Evolutionary conservation across 495 filamentous ascomycete genomes (phyloP).

Genomic region (Annulohypoxylon moriforme): DNA sequence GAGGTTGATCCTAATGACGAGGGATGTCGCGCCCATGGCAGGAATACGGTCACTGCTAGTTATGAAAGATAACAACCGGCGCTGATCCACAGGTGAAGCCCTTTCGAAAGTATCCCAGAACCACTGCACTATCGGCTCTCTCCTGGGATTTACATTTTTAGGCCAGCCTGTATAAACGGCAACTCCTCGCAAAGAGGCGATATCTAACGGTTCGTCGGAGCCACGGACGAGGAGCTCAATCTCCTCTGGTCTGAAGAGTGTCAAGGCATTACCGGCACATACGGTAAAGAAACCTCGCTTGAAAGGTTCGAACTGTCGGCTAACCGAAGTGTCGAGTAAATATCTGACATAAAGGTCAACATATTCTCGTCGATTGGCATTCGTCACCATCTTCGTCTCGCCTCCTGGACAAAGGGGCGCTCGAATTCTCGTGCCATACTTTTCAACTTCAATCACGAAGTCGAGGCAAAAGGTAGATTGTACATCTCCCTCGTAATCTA

Average conservation of each 20-base stretch:
- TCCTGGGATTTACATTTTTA: constrained; percentile 49
- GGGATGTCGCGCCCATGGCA: constrained; percentile 86
- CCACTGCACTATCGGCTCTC: constrained; percentile 78
- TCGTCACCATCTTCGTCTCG: constrained; percentile 82
- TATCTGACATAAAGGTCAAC: constrained; percentile 88
- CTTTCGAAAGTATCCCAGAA: constrained; percentile 87
- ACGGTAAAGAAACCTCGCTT: constrained; percentile 95
- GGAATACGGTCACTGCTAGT: constrained; percentile 95
- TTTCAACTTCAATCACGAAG: constrained; percentile 81
- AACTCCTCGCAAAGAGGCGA: constrained; percentile 78
- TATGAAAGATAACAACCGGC: constrained; percentile 85
- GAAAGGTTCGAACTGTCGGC: constrained; percentile 92
- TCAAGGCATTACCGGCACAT: constrained; percentile 88
- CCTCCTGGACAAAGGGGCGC: constrained; percentile 82
- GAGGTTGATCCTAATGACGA: constrained; percentile 79
- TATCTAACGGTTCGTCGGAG: constrained; percentile 86
- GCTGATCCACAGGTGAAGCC: constrained; percentile 73
- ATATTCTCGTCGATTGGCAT: constrained; percentile 85
- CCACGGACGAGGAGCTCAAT: constrained; percentile 91
- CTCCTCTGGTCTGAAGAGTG: constrained; percentile 92
- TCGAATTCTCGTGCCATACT: constrained; percentile 74
- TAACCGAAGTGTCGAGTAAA: constrained; percentile 80
- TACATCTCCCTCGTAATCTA: constrained; percentile 89
- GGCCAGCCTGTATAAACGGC: constrained; percentile 87
- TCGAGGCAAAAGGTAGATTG: constrained; percentile 83